Percentiles rank a stretch among this genome's conserved stretches.
Evolutionary conservation across 768 basidiomycete species (phyloP).

Genomic region (Pulveroboletus sp.): DNA sequence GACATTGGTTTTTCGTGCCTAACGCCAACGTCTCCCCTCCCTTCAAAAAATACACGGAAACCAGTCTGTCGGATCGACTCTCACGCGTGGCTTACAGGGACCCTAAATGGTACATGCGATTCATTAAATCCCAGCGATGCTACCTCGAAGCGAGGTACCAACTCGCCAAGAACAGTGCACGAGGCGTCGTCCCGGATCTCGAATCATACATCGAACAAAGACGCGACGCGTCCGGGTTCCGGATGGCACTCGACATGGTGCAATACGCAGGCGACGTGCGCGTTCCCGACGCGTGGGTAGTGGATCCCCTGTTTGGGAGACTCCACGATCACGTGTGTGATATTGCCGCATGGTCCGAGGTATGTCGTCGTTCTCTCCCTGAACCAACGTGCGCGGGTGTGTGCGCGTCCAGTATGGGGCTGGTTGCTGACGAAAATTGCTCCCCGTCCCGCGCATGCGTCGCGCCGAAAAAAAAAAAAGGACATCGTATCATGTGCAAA

Average conservation of each 20-base stretch:
- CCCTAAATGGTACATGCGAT: conserved; percentile 39
- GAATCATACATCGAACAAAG: conserved; percentile 45
- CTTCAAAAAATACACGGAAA: neutral
- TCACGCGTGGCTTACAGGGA: conserved; percentile 32
- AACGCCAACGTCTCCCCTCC: neutral
- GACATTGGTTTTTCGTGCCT: conserved; percentile 5
- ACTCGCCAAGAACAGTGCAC: conserved; percentile 21
- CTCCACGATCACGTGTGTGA: conserved; percentile 42
- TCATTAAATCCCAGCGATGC: conserved; percentile 33
- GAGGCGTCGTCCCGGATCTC: conserved; percentile 32
- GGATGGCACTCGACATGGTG: conserved; percentile 48
- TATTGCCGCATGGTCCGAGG: conserved; percentile 51
- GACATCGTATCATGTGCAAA: conserved; percentile 55
- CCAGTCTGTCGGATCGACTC: conserved; percentile 39
- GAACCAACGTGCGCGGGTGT: too few species aligned
- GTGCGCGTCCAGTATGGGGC: too few species aligned
- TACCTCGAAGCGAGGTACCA: conserved; percentile 33
- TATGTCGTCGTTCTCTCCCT: conserved; percentile 24
- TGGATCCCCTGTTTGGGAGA: conserved; percentile 25
- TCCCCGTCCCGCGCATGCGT: too few species aligned
- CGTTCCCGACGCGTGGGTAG: conserved; percentile 30
- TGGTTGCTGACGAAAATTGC: too few species aligned
- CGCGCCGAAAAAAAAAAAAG: conserved; percentile 28
- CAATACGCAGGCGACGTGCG: conserved; percentile 47
- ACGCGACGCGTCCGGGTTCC: conserved; percentile 45